A percentile compares a stretch with the other conserved stretches of the same genome.
Evolutionary conservation across 139 green algal genomes (phyloP).

Genomic region (Picochlorum sp.): DNA sequence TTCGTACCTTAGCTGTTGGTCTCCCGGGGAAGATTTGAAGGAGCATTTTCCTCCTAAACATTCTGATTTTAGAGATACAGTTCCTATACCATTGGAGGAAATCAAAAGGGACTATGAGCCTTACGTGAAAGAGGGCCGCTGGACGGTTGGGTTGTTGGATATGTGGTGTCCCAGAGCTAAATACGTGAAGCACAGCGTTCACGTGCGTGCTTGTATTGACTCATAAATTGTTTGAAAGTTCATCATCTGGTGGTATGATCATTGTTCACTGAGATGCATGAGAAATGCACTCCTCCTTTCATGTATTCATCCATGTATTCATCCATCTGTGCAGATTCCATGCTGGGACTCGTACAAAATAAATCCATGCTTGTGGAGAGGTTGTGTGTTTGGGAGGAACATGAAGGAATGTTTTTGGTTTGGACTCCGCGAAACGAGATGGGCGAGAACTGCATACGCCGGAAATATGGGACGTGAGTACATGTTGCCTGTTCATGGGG

Average conservation of each 20-base stretch:
- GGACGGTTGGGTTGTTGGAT: conserved; percentile 24
- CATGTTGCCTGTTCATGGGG: conserved; percentile 10
- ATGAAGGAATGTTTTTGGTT: conserved; percentile 28
- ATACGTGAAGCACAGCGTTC: conserved; percentile 20
- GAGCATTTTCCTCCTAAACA: conserved; percentile 9
- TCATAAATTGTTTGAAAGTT: background rate
- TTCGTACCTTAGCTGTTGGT: conserved; percentile 2
- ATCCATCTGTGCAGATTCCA: conserved; percentile 27
- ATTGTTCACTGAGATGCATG: background rate
- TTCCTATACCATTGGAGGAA: background rate
- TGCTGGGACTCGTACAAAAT: conserved; percentile 31
- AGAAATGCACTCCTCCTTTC: background rate
- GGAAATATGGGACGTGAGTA: conserved; percentile 23
- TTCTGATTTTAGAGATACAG: conserved; percentile 14
- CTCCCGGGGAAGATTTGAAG: background rate
- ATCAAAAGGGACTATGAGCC: background rate
- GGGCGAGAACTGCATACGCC: conserved; percentile 18
- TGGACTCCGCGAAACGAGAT: conserved; percentile 19
- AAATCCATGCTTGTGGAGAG: conserved; percentile 17
- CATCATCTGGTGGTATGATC: background rate
- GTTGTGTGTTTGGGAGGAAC: conserved; percentile 7
- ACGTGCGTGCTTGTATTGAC: background rate
- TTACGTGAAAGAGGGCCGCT: conserved; percentile 12
- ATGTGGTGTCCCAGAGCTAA: conserved; percentile 24
- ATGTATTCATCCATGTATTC: too few species aligned